Base-by-base conservation (phyloP, 2,329 filamentous ascomycete species). In the Herpomyces periplanetae region DNA sequence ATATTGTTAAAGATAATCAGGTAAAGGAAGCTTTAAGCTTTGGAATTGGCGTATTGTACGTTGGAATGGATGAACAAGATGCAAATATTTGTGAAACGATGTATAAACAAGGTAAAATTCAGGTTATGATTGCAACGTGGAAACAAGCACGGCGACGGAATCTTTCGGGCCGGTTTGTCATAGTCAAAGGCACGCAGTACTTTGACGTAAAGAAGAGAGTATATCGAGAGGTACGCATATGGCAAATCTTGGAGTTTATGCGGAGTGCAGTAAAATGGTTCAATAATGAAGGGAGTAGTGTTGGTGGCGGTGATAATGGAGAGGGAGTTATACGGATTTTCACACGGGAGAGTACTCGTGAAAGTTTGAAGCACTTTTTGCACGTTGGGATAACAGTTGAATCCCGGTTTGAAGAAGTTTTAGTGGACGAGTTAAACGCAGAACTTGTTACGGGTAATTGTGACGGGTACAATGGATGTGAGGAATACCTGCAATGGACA, bases 71-170 rank as follows among this genome's bases (percentile, higher is more conserved):
- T 4, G 80, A 96, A 37, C 69, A 68, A 3, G 80, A 96, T 38
- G 57, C 84, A 9, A 66, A 75, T 27, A 45, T 96, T 1, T 54
- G 80, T 0, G 80, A 96, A 36, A 75, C 96, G 37, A 49, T 96
- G 2, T 96, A 96, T 35, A 51, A 84, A 11, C 71, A 85, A 38
- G 88, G 88, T 46, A 88, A 91, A 42, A 87, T 96, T 20, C 80
- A 96, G 34, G 75, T 96, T 23, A 50, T 96, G 0, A 60, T 96
- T 3, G 80, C 80, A 3, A 96, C 80, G 1, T 85, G 69, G 34
- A 96, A 84, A 0, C 51, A 96, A 11, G 80, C 80, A 1, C 96
- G 80, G 80, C 84, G 80, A 40, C 75, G 96, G 30, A 96, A 96
- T 35, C 44, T 96, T 30, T 84, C 84, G 0, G 80, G 84, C 2